phyloP scores from a whole-genome alignment of 2,329 filamentous ascomycete genomes.

The Penicillium brasilianum region DNA sequence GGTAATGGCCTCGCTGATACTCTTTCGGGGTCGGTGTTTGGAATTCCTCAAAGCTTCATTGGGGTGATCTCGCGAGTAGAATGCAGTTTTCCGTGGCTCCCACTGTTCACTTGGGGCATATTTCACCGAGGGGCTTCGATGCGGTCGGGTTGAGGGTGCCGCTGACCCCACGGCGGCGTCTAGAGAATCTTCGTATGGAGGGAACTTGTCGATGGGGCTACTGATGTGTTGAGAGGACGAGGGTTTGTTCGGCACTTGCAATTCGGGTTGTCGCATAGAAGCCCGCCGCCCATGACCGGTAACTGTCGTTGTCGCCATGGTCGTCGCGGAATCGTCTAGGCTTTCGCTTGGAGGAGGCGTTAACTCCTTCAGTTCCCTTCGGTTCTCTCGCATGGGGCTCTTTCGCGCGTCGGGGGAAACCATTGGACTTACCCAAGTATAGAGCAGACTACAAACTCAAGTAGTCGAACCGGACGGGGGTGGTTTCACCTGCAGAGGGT shows the following conservation, averaged over 20 bases:
- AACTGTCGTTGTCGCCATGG: slow-evolving; percentile 49
- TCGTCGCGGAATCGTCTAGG: slow-evolving; percentile 13
- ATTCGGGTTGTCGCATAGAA: slow-evolving; percentile 44
- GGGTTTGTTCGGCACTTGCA: slow-evolving; percentile 38
- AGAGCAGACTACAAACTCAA: slow-evolving; percentile 6
- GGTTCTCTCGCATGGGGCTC: neutral
- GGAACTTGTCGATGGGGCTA: slow-evolving; percentile 50
- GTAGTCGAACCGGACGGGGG: slow-evolving; percentile 1
- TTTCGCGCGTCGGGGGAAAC: neutral
- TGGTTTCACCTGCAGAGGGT: neutral
- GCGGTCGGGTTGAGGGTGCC: slow-evolving; percentile 22
- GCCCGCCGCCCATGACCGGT: slow-evolving; percentile 47
- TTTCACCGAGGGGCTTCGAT: slow-evolving; percentile 35
- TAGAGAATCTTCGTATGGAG: slow-evolving; percentile 46
- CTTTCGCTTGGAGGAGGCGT: slow-evolving; percentile 2
- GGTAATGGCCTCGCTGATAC: slow-evolving; percentile 83
- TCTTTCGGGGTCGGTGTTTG: slow-evolving; percentile 77
- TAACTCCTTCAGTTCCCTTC: neutral
- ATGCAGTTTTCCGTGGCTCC: slow-evolving; percentile 63
- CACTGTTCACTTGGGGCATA: slow-evolving; percentile 59
- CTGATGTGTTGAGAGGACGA: slow-evolving; percentile 38
- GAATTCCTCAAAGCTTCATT: slow-evolving; percentile 39
- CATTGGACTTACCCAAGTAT: slow-evolving; percentile 5
- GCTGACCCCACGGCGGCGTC: slow-evolving; percentile 35
- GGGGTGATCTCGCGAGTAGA: slow-evolving; percentile 51